Percentiles rank a stretch among this genome's conserved stretches.
phyloP scores from a whole-genome alignment of 2,329 filamentous ascomycete species.

The Ceratocystis albifundus region DNA sequence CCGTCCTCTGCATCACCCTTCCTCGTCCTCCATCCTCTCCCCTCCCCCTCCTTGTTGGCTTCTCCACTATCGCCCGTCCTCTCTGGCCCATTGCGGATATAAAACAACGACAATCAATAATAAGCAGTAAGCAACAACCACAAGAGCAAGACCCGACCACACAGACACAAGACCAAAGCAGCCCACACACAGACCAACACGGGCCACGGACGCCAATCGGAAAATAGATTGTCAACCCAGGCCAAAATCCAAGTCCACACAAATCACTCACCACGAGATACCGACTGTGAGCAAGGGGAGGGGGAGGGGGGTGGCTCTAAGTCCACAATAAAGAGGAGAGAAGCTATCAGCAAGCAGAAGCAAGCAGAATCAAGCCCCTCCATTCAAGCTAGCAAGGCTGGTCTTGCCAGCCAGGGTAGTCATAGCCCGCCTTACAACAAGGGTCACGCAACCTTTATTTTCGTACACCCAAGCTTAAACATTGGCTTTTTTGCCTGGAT shows the following conservation, averaged over 20 bases:
- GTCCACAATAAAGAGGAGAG: neutral
- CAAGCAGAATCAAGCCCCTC: neutral
- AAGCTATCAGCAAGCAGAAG: neutral
- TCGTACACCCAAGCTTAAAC: neutral
- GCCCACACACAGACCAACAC: slow-evolving; percentile 9
- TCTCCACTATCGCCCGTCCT: too few species aligned
- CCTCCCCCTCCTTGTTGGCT: too few species aligned
- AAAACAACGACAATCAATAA: neutral
- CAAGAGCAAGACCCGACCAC: neutral
- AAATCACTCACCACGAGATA: slow-evolving; percentile 12
- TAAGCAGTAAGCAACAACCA: too few species aligned
- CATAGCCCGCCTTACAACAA: neutral
- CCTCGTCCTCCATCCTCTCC: too few species aligned
- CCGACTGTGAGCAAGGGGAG: slow-evolving; percentile 1
- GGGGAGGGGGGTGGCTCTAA: neutral
- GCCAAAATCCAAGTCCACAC: neutral
- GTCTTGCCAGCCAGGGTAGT: neutral
- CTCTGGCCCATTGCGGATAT: too few species aligned
- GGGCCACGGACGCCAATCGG: slow-evolving; percentile 8
- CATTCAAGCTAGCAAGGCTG: neutral
- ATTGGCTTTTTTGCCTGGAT: neutral
- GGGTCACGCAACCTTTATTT: slow-evolving; percentile 5
- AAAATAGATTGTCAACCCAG: slow-evolving; percentile 7
- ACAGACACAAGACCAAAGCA: slow-evolving; percentile 4
- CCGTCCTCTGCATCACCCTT: too few species aligned